These are phyloP conservation scores for Metarhizium brunneum DNA, from an alignment of 2,329 filamentous ascomycete genomes.

Conservation along the genomic window DNA sequence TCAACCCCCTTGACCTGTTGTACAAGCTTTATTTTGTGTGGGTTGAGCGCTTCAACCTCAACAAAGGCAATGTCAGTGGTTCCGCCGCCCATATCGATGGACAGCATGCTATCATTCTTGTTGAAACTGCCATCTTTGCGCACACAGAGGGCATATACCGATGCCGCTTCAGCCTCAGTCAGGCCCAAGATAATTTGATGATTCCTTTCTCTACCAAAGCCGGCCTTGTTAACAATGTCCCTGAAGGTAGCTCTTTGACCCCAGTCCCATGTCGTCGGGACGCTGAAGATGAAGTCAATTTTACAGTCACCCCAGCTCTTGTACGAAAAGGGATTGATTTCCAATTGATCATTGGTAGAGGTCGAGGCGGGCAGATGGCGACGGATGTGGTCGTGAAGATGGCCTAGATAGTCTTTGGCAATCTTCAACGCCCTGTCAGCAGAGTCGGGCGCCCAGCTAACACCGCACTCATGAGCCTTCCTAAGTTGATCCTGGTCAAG, in stretches of 20 bases:
- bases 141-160: not conserved
- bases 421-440: not conserved
- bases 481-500: not conserved
- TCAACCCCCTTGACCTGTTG: not conserved
- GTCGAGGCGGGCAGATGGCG: not conserved
- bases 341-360: not conserved
- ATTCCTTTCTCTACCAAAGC: not conserved
- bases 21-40: not conserved
- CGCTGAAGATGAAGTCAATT: not conserved
- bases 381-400: not conserved
- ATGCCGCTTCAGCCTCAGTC: not conserved
- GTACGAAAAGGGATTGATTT: not conserved
- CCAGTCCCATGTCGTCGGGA: not conserved
- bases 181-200: not conserved
- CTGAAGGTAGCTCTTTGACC: not conserved
- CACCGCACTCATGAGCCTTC: not conserved
- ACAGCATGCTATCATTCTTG: not conserved
- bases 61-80: not conserved
- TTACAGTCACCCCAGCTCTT: not conserved
- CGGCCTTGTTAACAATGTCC: not conserved
- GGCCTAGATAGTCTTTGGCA: not conserved
- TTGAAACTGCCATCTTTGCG: not conserved
- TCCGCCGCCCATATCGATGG: not conserved
- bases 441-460: not conserved
- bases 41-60: not conserved